Base-by-base conservation (phyloP, 495 filamentous ascomycete species). In the Trichocladium uniseriatum region DNA sequence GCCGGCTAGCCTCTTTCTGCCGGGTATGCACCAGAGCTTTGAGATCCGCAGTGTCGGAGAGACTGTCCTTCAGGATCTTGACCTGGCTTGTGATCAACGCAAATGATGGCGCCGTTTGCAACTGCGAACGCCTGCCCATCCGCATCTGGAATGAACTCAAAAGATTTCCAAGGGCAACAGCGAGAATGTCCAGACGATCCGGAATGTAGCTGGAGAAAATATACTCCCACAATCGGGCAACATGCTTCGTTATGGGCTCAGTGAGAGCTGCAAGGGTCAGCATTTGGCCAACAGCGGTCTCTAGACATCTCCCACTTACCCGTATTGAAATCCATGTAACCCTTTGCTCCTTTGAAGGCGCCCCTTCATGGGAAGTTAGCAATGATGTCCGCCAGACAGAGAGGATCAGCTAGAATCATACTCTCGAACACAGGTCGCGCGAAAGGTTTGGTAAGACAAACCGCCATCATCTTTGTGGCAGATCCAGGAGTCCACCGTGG, bases 1-100 rank as follows among this genome's bases (percentile, higher is more conserved):
- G 64, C 14, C 79, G 72, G 47, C 73, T 81, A 18, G 75, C 73
- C 15, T 79, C 72, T 28, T 72, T 68, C 50, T 79, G 78, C 1
- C 57, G 13, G 22, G 48, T 49, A 4, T 55, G 65, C 43, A 81
- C 70, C 0, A 56, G 39, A 7, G 58, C 53, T 5, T 60, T 58
- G 19, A 73, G 55, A 1, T 45, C 48, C 14, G 61, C 44, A 2
- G 67, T 51, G 22, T 70, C 49, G 14, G 55, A 59, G 20, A 80
- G 62, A 5, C 59, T 49, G 5, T 56, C 39, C 24, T 69, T 63
- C 39, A 75, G 69, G 5, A 52, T 68, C 7, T 50, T 54, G 5
- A 75, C 58, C 38, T 76, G 73, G 7, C 27, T 20, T 22, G 21
- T 24, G 9, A 51, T 46, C 7, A 63, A 2, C 5, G 18, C 27